Conservation (phyloP, 345 rosid species). For the Tarenaya hassleriana region DNA sequence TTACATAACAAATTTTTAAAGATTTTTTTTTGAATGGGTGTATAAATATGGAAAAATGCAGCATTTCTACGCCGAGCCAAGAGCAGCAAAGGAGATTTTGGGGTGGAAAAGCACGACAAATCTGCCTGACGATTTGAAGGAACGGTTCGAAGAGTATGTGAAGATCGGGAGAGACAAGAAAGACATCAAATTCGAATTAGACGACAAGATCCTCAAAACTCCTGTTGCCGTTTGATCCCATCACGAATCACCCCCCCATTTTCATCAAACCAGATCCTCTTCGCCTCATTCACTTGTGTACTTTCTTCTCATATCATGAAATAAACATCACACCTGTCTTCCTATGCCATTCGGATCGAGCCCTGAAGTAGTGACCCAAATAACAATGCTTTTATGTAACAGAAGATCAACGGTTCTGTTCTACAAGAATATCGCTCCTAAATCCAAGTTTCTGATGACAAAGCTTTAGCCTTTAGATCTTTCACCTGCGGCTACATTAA, state of each 20-base stretch:
- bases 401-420: too few relatives aligned
- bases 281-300: constrained; percentile 1
- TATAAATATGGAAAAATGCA: constrained; percentile 30
- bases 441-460: too few relatives aligned
- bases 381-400: too few relatives aligned
- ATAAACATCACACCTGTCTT: constrained; percentile 8
- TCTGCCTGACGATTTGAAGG: constrained; percentile 82
- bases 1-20: too few relatives aligned
- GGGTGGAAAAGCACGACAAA: constrained; percentile 68
- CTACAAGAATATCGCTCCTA: constrained; percentile 7
- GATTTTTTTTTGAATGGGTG: not conserved
- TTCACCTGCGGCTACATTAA: constrained; percentile 12
- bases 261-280: not conserved
- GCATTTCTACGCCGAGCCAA: constrained; percentile 93
- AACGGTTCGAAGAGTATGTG: constrained; percentile 65
- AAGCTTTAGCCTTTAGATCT: constrained; percentile 10
- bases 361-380: too few relatives aligned
- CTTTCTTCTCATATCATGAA: constrained; percentile 6
- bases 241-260: not conserved
- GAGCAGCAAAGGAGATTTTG: constrained; percentile 82
- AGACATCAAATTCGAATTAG: constrained; percentile 62
- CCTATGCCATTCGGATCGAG: too few relatives aligned
- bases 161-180: constrained; percentile 84
- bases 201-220: constrained; percentile 81
- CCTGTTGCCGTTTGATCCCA: constrained; percentile 45